These are phyloP conservation scores for Rhodotorula glutinis DNA, from an alignment of 1,284 basidiomycete genomes.

Conservation along the genomic window DNA sequence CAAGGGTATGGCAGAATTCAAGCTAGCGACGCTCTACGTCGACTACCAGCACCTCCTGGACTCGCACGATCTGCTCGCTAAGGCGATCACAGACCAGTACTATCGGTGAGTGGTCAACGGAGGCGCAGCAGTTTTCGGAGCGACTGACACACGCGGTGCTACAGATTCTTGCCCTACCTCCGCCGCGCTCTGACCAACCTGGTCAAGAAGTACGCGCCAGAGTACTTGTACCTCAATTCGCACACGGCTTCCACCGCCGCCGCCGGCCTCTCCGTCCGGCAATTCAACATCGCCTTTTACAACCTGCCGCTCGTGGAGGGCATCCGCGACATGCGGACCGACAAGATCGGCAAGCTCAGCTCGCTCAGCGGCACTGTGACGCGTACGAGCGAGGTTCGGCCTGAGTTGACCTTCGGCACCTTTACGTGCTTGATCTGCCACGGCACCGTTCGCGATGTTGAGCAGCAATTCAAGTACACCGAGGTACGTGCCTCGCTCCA, in stretches of 20 bases:
- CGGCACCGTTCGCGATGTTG: slow-evolving; percentile 85
- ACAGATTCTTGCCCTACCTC: slow-evolving; percentile 82
- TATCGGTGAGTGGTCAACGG: slow-evolving; percentile 59
- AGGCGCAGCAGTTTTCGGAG: background rate
- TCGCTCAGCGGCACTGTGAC: slow-evolving; percentile 96
- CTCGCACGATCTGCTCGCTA: slow-evolving; percentile 84
- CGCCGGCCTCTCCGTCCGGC: slow-evolving; percentile 81
- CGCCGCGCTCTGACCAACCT: slow-evolving; percentile 85
- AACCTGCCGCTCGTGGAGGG: slow-evolving; percentile 80
- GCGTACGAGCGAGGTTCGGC: slow-evolving; percentile 92
- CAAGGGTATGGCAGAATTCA: slow-evolving; percentile 85
- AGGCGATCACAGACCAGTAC: slow-evolving; percentile 89
- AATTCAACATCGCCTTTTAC: slow-evolving; percentile 95
- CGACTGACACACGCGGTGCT: background rate
- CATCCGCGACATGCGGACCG: slow-evolving; percentile 90
- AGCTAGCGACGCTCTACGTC: slow-evolving; percentile 91
- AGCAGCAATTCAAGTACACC: slow-evolving; percentile 99
- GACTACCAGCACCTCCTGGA: slow-evolving; percentile 88
- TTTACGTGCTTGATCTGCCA: slow-evolving; percentile 89
- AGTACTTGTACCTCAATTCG: slow-evolving; percentile 85
- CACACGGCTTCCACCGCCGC: slow-evolving; percentile 51
- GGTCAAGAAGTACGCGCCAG: slow-evolving; percentile 80
- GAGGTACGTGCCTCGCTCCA: slow-evolving; percentile 59
- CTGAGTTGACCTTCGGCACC: slow-evolving; percentile 88
- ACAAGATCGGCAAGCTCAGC: slow-evolving; percentile 87